Evolutionary conservation across 768 basidiomycete genomes (phyloP).

Genomic region (Imleria badia): DNA sequence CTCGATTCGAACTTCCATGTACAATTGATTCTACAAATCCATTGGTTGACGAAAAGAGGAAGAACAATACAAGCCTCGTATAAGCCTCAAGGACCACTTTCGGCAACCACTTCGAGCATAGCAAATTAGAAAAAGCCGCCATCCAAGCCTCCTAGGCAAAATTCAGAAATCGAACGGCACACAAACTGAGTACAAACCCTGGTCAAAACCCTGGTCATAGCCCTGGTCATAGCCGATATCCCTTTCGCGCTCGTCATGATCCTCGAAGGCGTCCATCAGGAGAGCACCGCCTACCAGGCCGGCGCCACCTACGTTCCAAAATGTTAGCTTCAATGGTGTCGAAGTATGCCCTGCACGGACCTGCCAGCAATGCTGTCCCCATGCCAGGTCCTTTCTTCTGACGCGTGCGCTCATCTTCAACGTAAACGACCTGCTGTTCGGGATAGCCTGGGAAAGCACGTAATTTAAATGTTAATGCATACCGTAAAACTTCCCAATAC

Average conservation of each 20-base stretch:
- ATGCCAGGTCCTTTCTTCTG: conserved; percentile 51
- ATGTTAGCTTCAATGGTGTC: conserved; percentile 1
- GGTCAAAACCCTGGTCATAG: too few species aligned
- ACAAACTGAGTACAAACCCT: conserved; percentile 29
- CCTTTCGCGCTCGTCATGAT: conserved; percentile 35
- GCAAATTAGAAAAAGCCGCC: conserved; percentile 8
- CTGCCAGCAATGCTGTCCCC: conserved; percentile 47
- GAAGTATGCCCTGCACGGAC: conserved; percentile 30
- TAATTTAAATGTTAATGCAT: neutral
- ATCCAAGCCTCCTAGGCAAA: conserved; percentile 28
- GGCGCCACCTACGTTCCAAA: conserved; percentile 45
- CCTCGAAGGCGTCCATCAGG: conserved; percentile 50
- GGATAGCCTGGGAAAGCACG: conserved; percentile 28
- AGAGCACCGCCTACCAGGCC: conserved; percentile 67
- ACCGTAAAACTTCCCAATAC: neutral
- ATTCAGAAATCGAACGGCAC: conserved; percentile 4
- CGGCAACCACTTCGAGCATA: neutral
- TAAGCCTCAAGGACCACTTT: neutral
- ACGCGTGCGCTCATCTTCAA: conserved; percentile 37
- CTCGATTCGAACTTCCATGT: neutral
- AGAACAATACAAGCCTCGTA: too few species aligned
- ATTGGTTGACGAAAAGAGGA: conserved; percentile 1
- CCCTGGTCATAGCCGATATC: conserved; percentile 34
- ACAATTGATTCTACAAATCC: conserved; percentile 19
- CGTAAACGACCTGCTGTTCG: conserved; percentile 33